Conservation (phyloP, 352 stramenopile genomes). For the Aphanomyces astaci region DNA sequence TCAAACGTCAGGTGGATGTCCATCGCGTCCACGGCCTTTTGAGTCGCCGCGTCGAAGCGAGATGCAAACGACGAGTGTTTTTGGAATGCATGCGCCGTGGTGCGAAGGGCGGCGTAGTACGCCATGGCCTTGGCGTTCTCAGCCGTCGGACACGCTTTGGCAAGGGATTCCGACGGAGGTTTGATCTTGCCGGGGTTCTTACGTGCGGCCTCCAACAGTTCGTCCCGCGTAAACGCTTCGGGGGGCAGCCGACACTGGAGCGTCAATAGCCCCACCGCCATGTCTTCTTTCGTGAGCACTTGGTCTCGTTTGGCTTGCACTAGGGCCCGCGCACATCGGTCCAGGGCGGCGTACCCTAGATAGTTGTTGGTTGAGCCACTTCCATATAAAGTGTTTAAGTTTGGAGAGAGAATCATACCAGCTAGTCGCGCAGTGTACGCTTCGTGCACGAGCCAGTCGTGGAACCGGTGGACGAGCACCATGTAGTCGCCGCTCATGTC, state of each 20-base stretch:
- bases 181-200: slow-evolving; percentile 37
- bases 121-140: slow-evolving; percentile 55
- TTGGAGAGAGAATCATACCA: slow-evolving; percentile 48
- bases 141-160: slow-evolving; percentile 37
- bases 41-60: slow-evolving; percentile 35
- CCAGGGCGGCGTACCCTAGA: slow-evolving; percentile 47
- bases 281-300: slow-evolving; percentile 63
- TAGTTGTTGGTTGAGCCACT: no score
- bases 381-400: no score
- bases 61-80: slow-evolving; percentile 46
- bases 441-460: slow-evolving; percentile 58
- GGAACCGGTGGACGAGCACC: slow-evolving; percentile 57
- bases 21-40: slow-evolving; percentile 39
- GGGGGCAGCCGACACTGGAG: slow-evolving; percentile 40
- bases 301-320: slow-evolving; percentile 35
- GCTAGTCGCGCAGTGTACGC: slow-evolving; percentile 49
- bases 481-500: slow-evolving; percentile 61
- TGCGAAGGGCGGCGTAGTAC: slow-evolving; percentile 54
- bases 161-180: slow-evolving; percentile 39
- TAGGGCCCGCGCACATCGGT: slow-evolving; percentile 55
- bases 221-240: slow-evolving; percentile 59
- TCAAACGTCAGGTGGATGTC: slow-evolving; percentile 34
- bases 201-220: slow-evolving; percentile 38
- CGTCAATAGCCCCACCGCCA: slow-evolving; percentile 39
- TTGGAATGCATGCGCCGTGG: slow-evolving; percentile 49